Evolutionary conservation across 352 stramenopile species (phyloP).

Genomic region (Aphanomyces stellatus): DNA sequence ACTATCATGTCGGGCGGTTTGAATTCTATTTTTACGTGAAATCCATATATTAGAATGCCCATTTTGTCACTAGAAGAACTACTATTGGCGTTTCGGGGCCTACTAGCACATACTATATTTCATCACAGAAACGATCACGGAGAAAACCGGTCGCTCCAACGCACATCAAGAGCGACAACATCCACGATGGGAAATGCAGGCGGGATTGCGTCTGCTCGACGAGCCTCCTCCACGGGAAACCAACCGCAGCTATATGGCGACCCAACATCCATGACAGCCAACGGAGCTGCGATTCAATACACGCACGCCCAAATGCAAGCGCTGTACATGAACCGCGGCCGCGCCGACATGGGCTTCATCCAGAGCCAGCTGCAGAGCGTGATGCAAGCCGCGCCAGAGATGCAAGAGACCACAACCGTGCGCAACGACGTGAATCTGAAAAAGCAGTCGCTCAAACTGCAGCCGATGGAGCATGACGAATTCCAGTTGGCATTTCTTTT

Average conservation of each 20-base stretch:
- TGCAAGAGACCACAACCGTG: conserved; percentile 75
- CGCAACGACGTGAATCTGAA: conserved; percentile 83
- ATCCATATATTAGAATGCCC: no score
- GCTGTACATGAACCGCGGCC: conserved; percentile 65
- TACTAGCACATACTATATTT: no score
- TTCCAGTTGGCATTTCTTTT: conserved; percentile 64
- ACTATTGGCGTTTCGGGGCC: no score
- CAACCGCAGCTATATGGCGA: conserved; percentile 50
- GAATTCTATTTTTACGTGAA: no score
- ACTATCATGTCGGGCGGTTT: no score
- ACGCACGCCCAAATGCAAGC: conserved; percentile 75
- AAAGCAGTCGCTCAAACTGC: conserved; percentile 61
- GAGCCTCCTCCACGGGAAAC: conserved; percentile 24
- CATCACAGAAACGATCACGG: no score
- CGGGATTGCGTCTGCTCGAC: conserved; percentile 52
- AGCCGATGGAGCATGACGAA: conserved; percentile 21
- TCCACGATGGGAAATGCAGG: conserved; percentile 62
- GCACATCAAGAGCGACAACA: neutral
- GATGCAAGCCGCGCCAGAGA: conserved; percentile 52
- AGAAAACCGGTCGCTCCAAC: no score
- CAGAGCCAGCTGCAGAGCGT: conserved; percentile 41
- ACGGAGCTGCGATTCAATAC: conserved; percentile 38
- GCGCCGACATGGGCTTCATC: conserved; percentile 81
- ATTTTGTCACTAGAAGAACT: no score
- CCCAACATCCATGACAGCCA: conserved; percentile 28